Conservation (phyloP, 768 basidiomycete species). For the Agaricus subrufescens region DNA sequence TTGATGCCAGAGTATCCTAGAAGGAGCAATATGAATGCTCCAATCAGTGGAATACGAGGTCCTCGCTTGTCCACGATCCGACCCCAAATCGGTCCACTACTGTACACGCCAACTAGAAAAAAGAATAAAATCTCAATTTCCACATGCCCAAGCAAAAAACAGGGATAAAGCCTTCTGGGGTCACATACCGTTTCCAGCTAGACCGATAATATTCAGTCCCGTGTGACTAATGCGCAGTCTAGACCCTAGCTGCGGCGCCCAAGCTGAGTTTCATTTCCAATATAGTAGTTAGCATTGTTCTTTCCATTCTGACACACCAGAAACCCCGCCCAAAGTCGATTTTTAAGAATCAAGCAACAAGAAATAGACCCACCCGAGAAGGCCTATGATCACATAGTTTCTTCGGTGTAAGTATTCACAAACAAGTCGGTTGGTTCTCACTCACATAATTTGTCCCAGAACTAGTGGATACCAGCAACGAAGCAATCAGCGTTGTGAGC, state of each 20-base stretch:
- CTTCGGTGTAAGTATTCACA: neutral
- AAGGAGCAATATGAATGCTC: conserved; percentile 56
- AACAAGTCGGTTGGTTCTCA: neutral
- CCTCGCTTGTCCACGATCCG: conserved; percentile 71
- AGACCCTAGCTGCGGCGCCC: conserved; percentile 82
- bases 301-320: too few species aligned
- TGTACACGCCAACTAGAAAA: conserved; percentile 67
- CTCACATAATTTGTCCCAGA: conserved; percentile 74
- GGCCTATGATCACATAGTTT: conserved; percentile 21
- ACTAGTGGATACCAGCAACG: conserved; percentile 55
- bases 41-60: conserved; percentile 60
- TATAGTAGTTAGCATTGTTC: neutral
- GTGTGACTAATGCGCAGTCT: conserved; percentile 75
- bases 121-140: neutral
- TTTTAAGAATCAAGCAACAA: neutral
- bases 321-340: neutral
- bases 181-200: conserved; percentile 72
- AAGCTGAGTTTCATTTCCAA: conserved; percentile 41
- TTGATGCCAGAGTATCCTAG: conserved; percentile 75
- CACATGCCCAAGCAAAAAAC: neutral
- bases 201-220: conserved; percentile 73
- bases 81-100: conserved; percentile 74
- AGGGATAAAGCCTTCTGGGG: neutral
- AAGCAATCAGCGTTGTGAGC: conserved; percentile 45
- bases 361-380: conserved; percentile 33